phyloP scores from a whole-genome alignment of 306 rosid species.

The Vigna mungo region DNA sequence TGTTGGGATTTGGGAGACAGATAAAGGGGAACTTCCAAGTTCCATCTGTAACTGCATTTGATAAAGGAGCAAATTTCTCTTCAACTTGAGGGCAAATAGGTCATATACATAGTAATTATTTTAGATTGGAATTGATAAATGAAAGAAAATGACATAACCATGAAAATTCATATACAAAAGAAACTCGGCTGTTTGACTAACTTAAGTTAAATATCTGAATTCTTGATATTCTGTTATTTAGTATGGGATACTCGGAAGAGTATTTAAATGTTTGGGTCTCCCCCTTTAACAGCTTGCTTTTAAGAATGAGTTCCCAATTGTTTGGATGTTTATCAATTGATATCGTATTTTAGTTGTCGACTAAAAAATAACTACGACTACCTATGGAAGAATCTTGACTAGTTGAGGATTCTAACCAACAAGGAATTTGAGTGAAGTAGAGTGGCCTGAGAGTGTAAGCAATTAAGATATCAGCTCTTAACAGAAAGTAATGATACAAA shows the following conservation, averaged over 20 bases:
- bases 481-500: not conserved
- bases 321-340: not conserved
- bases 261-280: not conserved
- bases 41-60: constrained; percentile 1
- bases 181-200: not conserved
- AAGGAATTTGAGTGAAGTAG: not conserved
- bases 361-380: not conserved
- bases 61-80: not conserved
- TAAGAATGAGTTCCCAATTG: not conserved
- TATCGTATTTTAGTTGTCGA: too few species aligned
- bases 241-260: not conserved
- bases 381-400: not conserved
- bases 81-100: constrained; percentile 3
- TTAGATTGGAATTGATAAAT: not conserved
- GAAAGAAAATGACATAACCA: not conserved
- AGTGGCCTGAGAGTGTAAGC: not conserved
- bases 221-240: not conserved
- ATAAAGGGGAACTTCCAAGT: constrained; percentile 6
- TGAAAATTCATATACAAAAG: constrained; percentile 25
- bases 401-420: not conserved
- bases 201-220: constrained; percentile 14
- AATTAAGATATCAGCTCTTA: not conserved
- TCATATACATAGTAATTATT: not conserved
- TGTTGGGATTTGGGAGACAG: constrained; percentile 11
- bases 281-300: not conserved